Conservation (phyloP, 371 early-diverging fungal genomes). For the Rhizopus sp. region DNA sequence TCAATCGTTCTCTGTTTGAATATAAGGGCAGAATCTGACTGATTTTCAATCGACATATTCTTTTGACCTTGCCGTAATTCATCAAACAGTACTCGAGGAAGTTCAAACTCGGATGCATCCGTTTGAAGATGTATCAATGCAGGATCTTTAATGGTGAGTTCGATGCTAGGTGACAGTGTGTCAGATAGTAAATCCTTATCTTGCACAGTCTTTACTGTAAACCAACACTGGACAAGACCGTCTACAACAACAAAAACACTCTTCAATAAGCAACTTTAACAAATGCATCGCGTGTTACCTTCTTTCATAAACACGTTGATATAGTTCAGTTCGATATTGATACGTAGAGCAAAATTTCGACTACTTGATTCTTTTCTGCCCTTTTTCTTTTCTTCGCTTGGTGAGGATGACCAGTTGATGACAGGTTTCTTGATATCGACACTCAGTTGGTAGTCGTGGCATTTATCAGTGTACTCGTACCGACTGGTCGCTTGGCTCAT, state of each 20-base stretch:
- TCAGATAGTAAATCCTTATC: slow-evolving; percentile 17
- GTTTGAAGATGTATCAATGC: slow-evolving; percentile 26
- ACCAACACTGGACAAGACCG: slow-evolving; percentile 36
- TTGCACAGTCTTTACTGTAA: slow-evolving; percentile 39
- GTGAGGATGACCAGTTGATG: slow-evolving; percentile 18
- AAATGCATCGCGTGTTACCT: slow-evolving; percentile 15
- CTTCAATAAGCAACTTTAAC: neutral
- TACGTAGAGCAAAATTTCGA: slow-evolving; percentile 1
- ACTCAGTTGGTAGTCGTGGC: slow-evolving; percentile 36
- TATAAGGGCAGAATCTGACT: slow-evolving; percentile 60
- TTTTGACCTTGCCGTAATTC: slow-evolving; percentile 10
- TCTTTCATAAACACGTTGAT: slow-evolving; percentile 48
- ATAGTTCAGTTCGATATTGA: slow-evolving; percentile 39
- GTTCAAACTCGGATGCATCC: slow-evolving; percentile 38
- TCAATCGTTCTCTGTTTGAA: slow-evolving; percentile 68
- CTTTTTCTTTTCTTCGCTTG: slow-evolving; percentile 5
- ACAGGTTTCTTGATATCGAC: slow-evolving; percentile 40
- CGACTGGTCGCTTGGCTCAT: slow-evolving; percentile 42
- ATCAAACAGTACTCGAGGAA: slow-evolving; percentile 40
- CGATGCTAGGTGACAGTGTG: slow-evolving; percentile 40
- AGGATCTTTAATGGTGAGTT: slow-evolving; percentile 45
- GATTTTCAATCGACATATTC: slow-evolving; percentile 51
- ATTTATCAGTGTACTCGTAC: slow-evolving; percentile 36
- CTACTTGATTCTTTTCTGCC: slow-evolving; percentile 1
- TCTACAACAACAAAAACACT: slow-evolving; percentile 18